phyloP scores from a whole-genome alignment of 2,329 filamentous ascomycete genomes.

The Fusarium staphyleae region DNA sequence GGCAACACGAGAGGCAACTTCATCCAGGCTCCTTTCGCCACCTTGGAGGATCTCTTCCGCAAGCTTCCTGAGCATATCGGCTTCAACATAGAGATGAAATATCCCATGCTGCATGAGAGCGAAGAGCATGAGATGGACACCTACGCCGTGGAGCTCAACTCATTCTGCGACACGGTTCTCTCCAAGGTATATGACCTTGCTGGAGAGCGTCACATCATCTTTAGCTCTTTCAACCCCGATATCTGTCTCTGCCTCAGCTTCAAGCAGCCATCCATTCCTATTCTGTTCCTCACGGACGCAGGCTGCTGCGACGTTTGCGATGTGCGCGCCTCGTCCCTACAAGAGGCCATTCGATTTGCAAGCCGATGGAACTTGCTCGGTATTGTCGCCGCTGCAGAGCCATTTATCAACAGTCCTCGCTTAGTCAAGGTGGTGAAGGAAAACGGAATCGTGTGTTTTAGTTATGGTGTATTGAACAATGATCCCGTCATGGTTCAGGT shows the following conservation, averaged over 20 bases:
- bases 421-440: conserved; percentile 94
- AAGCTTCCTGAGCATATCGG: conserved; percentile 83
- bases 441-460: conserved; percentile 90
- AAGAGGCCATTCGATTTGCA: conserved; percentile 95
- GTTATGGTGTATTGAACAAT: conserved; percentile 92
- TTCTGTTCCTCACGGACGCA: conserved; percentile 92
- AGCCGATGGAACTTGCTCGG: conserved; percentile 94
- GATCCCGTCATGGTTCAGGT: conserved; percentile 85
- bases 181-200: conserved; percentile 88
- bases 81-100: conserved; percentile 99
- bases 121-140: conserved; percentile 97
- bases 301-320: conserved; percentile 84
- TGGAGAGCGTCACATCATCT: conserved; percentile 87
- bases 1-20: conserved; percentile 92
- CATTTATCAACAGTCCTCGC: conserved; percentile 86
- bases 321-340: conserved; percentile 86
- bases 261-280: conserved; percentile 96
- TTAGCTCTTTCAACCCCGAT: conserved; percentile 97
- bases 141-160: conserved; percentile 94
- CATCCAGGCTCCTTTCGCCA: conserved; percentile 95
- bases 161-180: conserved; percentile 93
- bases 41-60: conserved; percentile 89
- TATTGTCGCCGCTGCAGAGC: conserved; percentile 87
- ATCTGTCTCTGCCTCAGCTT: conserved; percentile 93
- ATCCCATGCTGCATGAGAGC: conserved; percentile 95